Base-by-base conservation (phyloP, 768 basidiomycete species). In the Russula compacta region DNA sequence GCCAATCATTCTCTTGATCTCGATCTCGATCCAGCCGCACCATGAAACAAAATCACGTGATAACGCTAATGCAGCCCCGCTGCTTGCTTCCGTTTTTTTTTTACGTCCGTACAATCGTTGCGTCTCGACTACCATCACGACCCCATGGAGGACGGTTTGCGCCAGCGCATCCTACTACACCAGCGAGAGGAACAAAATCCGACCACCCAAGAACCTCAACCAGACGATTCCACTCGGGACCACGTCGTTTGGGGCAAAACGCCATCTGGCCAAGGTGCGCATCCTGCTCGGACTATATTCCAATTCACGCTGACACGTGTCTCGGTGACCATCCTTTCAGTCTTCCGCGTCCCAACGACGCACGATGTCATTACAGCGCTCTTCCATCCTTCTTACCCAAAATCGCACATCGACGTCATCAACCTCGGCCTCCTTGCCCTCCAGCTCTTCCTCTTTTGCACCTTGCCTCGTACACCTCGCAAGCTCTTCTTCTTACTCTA, bases 331-430 rank as follows among this genome's bases (percentile, higher is more conserved):
- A 51, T 58, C 47, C 33, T 47, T 47, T 33, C 64, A 98, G 94
- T 97, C 7, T 99, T 99, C 71, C 83, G 84, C 61, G 92, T 95
- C 47, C 93, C 93, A 11, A 90, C 92, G 19, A 95, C 93, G 0
- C 89, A 93, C 71, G 90, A 94, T 71, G 89, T 94, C 19, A 70
- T 95, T 64, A 93, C 92, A 0, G 83, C 84, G 2, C 77, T 95
- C 6, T 91, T 95, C 71, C 79, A 92, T 72, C 92, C 92, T 4
- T 76, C 78, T 0, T 84, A 88, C 68, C 85, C 86, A 0, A 95
- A 95, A 73, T 95, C 87, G 65, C 89, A 97, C 68, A 76, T 98
- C 39, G 95, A 98, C 71, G 68, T 94, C 17, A 71, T 95, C 58
- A 95, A 92, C 65, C 76, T 98, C n/a, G 81, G 80, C 2, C 78